phyloP scores from a whole-genome alignment of 176 grass and related monocot genomes.

The Avena insularis region DNA sequence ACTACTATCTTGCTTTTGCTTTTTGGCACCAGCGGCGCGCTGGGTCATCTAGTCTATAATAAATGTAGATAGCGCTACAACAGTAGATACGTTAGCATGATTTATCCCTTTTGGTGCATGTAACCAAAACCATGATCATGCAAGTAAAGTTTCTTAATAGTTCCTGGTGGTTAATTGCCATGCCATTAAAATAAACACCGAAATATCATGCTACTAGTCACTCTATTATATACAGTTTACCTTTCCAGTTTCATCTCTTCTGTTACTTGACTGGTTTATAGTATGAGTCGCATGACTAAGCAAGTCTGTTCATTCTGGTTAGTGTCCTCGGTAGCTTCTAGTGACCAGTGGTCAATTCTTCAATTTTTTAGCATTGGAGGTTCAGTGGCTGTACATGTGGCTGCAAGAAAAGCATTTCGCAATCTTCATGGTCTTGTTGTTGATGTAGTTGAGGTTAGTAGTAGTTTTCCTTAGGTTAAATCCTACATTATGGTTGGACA shows the following conservation, averaged over 20 bases:
- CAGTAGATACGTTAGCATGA: constrained; percentile 1
- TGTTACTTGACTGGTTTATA: constrained; percentile 16
- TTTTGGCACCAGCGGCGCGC: too few species aligned
- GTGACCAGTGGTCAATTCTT: background rate
- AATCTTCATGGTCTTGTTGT: constrained; percentile 90
- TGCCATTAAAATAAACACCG: background rate
- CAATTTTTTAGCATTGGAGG: constrained; percentile 80
- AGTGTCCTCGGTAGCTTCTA: background rate
- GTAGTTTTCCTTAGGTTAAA: constrained; percentile 35
- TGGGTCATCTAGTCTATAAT: background rate
- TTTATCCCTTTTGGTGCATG: constrained; percentile 1
- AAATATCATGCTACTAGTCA: constrained; percentile 16
- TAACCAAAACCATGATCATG: background rate
- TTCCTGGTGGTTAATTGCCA: background rate
- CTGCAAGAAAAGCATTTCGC: constrained; percentile 69
- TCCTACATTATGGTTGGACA: background rate
- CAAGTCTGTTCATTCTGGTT: constrained; percentile 19
- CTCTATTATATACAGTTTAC: background rate
- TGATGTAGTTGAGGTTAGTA: constrained; percentile 95
- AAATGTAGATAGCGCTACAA: background rate
- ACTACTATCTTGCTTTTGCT: too few species aligned
- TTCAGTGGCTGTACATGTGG: constrained; percentile 93
- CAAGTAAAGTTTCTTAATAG: constrained; percentile 4
- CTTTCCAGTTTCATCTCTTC: constrained; percentile 17
- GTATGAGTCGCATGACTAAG: background rate